These are phyloP conservation scores for Byssoonygena ceratinophila DNA, from an alignment of 2,329 filamentous ascomycete genomes.

Conservation along the genomic window DNA sequence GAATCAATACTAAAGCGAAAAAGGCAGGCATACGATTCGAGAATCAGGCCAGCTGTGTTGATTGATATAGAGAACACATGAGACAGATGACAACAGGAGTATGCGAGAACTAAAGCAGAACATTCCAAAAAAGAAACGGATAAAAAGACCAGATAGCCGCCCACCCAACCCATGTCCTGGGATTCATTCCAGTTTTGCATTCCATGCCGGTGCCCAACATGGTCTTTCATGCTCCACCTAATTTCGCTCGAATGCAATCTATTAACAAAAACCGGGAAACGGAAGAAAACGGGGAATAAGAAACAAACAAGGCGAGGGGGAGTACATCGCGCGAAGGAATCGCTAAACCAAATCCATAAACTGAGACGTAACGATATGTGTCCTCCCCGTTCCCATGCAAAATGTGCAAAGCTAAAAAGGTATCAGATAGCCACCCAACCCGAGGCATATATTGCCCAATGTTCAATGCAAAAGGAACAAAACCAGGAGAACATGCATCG, in stretches of 20 bases:
- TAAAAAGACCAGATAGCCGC: conserved; percentile 17
- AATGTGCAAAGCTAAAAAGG: conserved; percentile 5
- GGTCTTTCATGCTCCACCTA: conserved; percentile 10
- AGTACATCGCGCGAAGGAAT: too few species aligned
- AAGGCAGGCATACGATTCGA: too few species aligned
- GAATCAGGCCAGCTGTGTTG: background rate
- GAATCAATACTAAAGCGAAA: too few species aligned
- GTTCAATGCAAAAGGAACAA: conserved; percentile 9
- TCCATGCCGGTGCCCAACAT: conserved; percentile 10
- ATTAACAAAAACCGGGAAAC: conserved; percentile 6
- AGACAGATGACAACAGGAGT: conserved; percentile 10
- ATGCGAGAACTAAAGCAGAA: conserved; percentile 5
- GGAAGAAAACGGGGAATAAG: background rate
- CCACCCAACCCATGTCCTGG: conserved; percentile 15
- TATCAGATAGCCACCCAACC: conserved; percentile 12
- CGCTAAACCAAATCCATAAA: background rate
- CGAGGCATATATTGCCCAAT: conserved; percentile 4
- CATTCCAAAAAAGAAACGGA: conserved; percentile 10
- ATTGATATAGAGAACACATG: background rate
- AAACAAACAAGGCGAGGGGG: background rate
- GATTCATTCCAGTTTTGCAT: conserved; percentile 11
- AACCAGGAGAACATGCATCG: conserved; percentile 6
- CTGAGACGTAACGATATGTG: background rate
- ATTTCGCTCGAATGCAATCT: conserved; percentile 13
- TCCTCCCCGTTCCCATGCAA: conserved; percentile 5